These are phyloP conservation scores for Podospora pseudoanserina DNA, from an alignment of 495 filamentous ascomycete species.

Conservation along the genomic window DNA sequence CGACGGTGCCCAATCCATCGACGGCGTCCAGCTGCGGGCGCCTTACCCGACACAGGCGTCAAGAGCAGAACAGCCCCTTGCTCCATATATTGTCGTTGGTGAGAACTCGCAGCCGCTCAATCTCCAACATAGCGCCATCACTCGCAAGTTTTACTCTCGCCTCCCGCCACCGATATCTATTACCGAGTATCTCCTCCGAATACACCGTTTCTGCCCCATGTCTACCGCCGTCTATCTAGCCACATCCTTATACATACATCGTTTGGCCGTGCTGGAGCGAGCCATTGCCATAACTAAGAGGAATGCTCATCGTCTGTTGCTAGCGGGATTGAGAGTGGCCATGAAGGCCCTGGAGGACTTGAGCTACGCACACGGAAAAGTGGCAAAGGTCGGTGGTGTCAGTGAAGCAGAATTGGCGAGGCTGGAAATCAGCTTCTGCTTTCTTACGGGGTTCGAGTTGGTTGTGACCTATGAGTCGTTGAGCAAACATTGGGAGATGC, in stretches of 20 bases:
- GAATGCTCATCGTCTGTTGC: conserved; percentile 82
- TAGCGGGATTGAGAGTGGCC: conserved; percentile 79
- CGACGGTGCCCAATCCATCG: conserved; percentile 32
- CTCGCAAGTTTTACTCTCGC: conserved; percentile 89
- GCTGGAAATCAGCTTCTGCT: conserved; percentile 89
- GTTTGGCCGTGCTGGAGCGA: conserved; percentile 69
- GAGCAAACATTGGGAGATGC: conserved; percentile 49
- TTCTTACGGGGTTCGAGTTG: conserved; percentile 75
- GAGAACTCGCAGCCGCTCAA: conserved; percentile 59
- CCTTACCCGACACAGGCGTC: conserved; percentile 25
- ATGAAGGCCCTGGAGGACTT: conserved; percentile 92
- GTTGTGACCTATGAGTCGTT: conserved; percentile 64
- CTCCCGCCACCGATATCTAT: conserved; percentile 74
- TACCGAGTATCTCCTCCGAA: conserved; percentile 77
- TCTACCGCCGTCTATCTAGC: conserved; percentile 96
- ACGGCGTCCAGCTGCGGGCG: conserved; percentile 44
- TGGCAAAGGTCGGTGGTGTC: conserved; percentile 88
- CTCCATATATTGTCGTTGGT: conserved; percentile 54
- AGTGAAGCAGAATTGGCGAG: conserved; percentile 71
- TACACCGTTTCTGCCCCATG: conserved; percentile 90
- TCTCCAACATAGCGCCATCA: conserved; percentile 74
- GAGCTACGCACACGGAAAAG: conserved; percentile 74
- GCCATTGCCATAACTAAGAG: conserved; percentile 69
- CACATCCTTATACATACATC: conserved; percentile 82
- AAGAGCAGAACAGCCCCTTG: conserved; percentile 25